Conservation (phyloP, 2,329 filamentous ascomycete genomes). For the Paramyrothecium sp. region DNA sequence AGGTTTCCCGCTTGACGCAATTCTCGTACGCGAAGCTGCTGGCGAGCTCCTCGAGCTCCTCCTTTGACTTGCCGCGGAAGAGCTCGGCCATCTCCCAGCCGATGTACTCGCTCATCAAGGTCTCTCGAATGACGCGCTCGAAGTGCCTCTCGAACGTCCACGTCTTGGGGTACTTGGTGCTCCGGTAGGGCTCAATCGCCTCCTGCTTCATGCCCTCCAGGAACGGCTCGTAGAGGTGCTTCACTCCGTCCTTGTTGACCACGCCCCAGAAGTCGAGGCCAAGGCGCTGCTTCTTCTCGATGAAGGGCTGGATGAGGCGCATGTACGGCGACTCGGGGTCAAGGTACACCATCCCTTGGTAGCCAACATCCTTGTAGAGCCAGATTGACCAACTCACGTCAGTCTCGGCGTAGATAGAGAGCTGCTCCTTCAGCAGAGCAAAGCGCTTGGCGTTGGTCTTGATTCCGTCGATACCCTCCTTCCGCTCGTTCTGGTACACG, state of each 20-base stretch:
- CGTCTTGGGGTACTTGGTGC: slow-evolving; percentile 44
- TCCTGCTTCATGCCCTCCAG: slow-evolving; percentile 39
- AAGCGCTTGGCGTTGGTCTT: slow-evolving; percentile 39
- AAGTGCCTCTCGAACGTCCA: slow-evolving; percentile 53
- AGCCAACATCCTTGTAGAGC: slow-evolving; percentile 57
- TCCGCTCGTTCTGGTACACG: slow-evolving; percentile 37
- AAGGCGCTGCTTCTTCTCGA: slow-evolving; percentile 53
- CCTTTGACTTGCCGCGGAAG: slow-evolving; percentile 47
- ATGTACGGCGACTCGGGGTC: slow-evolving; percentile 47
- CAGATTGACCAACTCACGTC: slow-evolving; percentile 57
- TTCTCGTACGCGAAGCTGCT: slow-evolving; percentile 51
- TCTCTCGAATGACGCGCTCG: slow-evolving; percentile 38
- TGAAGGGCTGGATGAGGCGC: slow-evolving; percentile 46
- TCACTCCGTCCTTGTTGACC: slow-evolving; percentile 23
- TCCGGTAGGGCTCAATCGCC: slow-evolving; percentile 37
- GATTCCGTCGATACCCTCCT: slow-evolving; percentile 33
- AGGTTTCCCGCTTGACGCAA: slow-evolving; percentile 46
- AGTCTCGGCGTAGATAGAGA: slow-evolving; percentile 30
- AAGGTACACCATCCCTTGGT: slow-evolving; percentile 54
- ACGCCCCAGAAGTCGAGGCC: slow-evolving; percentile 56
- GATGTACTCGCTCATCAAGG: slow-evolving; percentile 45
- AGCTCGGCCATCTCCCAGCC: slow-evolving; percentile 54
- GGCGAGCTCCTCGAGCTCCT: slow-evolving; percentile 54
- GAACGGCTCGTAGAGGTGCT: slow-evolving; percentile 36
- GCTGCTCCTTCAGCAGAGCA: slow-evolving; percentile 38